Evolutionary conservation across 306 rosid genomes (phyloP).

Genomic region (Boehmeria nivea): DNA sequence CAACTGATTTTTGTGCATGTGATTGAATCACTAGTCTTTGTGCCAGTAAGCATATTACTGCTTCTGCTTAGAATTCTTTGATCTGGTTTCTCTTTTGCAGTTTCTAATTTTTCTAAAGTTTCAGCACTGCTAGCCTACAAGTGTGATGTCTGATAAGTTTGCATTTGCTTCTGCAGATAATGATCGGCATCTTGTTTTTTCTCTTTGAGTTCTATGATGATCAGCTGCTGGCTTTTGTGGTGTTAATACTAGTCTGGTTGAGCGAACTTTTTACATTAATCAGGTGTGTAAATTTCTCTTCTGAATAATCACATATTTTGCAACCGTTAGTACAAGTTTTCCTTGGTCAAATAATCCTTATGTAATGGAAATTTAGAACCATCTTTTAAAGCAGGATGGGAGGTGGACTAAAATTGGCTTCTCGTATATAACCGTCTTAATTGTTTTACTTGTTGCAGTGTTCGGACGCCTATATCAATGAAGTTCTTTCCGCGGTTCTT

Average conservation of each 20-base stretch:
- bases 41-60: slow-evolving; percentile 58
- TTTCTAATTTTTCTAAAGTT: slow-evolving; percentile 18
- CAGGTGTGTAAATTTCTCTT: slow-evolving; percentile 54
- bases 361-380: too few species aligned
- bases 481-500: slow-evolving; percentile 99
- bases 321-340: too few species aligned
- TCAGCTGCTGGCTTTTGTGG: slow-evolving; percentile 93
- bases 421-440: not conserved
- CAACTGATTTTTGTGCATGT: slow-evolving; percentile 97
- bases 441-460: slow-evolving; percentile 53
- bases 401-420: too few species aligned
- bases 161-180: slow-evolving; percentile 61
- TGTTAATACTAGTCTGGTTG: slow-evolving; percentile 94
- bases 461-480: slow-evolving; percentile 98
- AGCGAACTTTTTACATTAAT: slow-evolving; percentile 90
- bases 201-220: slow-evolving; percentile 96
- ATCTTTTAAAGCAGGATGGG: too few species aligned
- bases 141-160: slow-evolving; percentile 14
- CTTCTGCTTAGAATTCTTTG: not conserved
- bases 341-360: too few species aligned
- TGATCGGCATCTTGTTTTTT: slow-evolving; percentile 94
- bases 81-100: not conserved
- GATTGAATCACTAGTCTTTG: slow-evolving; percentile 95
- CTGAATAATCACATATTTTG: not conserved
- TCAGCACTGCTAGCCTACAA: too few species aligned